Conservation (phyloP, 2,329 filamentous ascomycete genomes). For the Ceratocystis albifundus region DNA sequence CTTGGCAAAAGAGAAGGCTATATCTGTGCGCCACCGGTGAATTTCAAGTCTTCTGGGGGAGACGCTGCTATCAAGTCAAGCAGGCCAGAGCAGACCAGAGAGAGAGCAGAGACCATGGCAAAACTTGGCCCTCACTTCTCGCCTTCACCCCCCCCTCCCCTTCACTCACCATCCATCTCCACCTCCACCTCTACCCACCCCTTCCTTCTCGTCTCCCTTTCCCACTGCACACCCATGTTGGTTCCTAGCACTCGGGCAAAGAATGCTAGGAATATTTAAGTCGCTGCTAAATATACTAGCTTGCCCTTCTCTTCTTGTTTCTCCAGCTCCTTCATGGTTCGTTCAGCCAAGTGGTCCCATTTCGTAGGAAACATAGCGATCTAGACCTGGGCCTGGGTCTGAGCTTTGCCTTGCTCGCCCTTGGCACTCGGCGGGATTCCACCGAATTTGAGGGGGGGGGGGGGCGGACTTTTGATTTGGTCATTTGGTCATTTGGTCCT, state of each 20-base stretch:
- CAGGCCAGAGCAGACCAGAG: neutral
- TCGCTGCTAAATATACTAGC: neutral
- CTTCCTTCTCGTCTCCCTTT: neutral
- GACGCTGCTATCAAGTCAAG: neutral
- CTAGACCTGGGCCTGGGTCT: neutral
- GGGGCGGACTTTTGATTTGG: neutral
- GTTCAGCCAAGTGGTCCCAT: constrained; percentile 7
- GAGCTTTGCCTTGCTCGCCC: constrained; percentile 2
- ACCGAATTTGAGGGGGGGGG: too few relatives aligned
- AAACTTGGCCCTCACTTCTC: neutral
- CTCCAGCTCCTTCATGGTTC: constrained; percentile 8
- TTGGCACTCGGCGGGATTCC: neutral
- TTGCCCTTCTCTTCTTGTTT: neutral
- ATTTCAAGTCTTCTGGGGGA: too few relatives aligned
- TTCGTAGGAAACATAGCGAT: neutral
- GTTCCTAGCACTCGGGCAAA: neutral
- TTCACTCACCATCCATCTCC: neutral
- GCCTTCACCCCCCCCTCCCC: neutral
- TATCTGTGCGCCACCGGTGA: too few relatives aligned
- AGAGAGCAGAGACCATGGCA: neutral
- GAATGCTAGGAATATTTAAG: neutral
- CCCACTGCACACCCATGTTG: neutral
- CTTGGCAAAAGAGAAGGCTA: too few relatives aligned
- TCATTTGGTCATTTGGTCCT: neutral
- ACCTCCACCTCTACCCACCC: neutral